These are phyloP conservation scores for Iris macrosiphon DNA, from an alignment of 106 monocot genomes.

Conservation along the genomic window DNA sequence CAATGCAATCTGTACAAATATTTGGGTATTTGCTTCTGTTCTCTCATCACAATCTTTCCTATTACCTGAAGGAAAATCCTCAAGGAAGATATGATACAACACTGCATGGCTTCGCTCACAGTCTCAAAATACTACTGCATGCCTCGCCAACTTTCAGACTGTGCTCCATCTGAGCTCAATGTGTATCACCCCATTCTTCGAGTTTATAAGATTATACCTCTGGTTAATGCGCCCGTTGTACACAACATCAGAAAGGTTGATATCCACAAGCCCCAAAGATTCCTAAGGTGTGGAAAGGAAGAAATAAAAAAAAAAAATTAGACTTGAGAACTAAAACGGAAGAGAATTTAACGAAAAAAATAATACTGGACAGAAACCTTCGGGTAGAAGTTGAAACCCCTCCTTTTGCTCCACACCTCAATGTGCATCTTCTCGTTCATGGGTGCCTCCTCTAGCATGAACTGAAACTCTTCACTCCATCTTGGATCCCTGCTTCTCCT, in stretches of 20 bases:
- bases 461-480: slow-evolving; percentile 87
- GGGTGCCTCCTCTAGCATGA: slow-evolving; percentile 62
- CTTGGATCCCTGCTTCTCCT: slow-evolving; percentile 67
- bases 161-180: slow-evolving; percentile 75
- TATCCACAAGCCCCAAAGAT: slow-evolving; percentile 59
- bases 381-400: slow-evolving; percentile 22
- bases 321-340: too few species aligned
- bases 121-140: too few species aligned
- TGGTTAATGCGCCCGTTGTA: slow-evolving; percentile 74
- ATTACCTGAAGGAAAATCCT: too few species aligned
- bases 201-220: slow-evolving; percentile 76
- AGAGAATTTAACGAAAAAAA: neutral
- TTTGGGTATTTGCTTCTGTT: too few species aligned
- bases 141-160: too few species aligned
- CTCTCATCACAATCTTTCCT: too few species aligned
- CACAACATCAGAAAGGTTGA: slow-evolving; percentile 68
- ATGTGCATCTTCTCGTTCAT: slow-evolving; percentile 70
- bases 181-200: slow-evolving; percentile 60
- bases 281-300: slow-evolving; percentile 33
- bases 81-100: too few species aligned
- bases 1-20: too few species aligned
- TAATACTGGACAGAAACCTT: slow-evolving; percentile 48
- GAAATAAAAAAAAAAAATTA: neutral
- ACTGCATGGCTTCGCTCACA: too few species aligned
- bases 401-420: slow-evolving; percentile 66